Evolutionary conservation across 805 yeast genomes (phyloP).

Genomic region (Saccharomyces eubayanus): DNA sequence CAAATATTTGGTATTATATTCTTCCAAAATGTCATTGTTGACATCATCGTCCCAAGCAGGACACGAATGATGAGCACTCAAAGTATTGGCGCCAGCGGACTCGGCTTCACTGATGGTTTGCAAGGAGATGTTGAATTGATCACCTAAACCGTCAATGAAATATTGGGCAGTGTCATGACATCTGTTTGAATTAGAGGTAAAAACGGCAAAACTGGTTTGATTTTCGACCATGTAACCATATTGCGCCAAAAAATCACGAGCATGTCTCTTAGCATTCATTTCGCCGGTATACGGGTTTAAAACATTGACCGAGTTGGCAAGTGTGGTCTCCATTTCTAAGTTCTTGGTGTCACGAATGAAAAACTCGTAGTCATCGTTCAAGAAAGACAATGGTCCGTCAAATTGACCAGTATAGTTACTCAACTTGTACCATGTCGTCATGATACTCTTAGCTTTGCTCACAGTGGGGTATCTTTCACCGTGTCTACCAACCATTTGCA

Average conservation of each 20-base stretch:
- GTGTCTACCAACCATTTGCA: constrained; percentile 64
- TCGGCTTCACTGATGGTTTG: constrained; percentile 36
- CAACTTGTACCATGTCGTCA: constrained; percentile 14
- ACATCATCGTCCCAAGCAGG: constrained; percentile 28
- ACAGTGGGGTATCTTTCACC: constrained; percentile 68
- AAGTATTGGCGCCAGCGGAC: constrained; percentile 41
- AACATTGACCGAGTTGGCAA: constrained; percentile 20
- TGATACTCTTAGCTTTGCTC: constrained; percentile 34
- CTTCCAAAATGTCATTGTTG: constrained; percentile 7
- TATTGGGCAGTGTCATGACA: constrained; percentile 44
- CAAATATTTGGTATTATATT: constrained; percentile 34
- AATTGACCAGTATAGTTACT: constrained; percentile 27
- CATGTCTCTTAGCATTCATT: constrained; percentile 37
- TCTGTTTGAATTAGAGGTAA: constrained; percentile 41
- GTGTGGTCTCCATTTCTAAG: constrained; percentile 36
- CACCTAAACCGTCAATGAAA: constrained; percentile 35
- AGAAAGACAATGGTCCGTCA: constrained; percentile 45
- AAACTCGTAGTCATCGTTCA: constrained; percentile 36
- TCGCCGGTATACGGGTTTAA: constrained; percentile 40
- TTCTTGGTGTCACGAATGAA: constrained; percentile 33
- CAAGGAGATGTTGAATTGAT: constrained; percentile 23
- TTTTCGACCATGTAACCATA: constrained; percentile 37
- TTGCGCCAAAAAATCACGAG: constrained; percentile 36
- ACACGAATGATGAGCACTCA: constrained; percentile 24
- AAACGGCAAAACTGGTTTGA: constrained; percentile 35